Conservation (phyloP, 192 early-diverging fungal species). For the Hyaloraphidium curvatum region DNA sequence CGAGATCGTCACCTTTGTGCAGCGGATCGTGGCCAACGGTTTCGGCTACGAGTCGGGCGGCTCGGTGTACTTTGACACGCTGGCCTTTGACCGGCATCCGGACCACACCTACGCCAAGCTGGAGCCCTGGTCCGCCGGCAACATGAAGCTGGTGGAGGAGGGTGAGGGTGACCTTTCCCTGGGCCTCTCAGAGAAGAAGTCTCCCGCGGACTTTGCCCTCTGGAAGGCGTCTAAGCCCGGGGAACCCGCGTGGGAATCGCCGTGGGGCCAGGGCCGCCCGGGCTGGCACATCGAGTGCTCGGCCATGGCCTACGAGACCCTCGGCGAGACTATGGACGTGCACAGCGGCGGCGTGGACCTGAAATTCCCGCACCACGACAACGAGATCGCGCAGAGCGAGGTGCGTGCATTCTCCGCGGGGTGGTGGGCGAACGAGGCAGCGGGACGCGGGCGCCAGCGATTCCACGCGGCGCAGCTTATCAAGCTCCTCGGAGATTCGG, state of each 20-base stretch:
- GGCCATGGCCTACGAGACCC: conserved; percentile 84
- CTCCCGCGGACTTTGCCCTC: conserved; percentile 73
- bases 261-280: conserved; percentile 83
- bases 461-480: no score
- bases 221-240: conserved; percentile 90
- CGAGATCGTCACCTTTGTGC: conserved; percentile 75
- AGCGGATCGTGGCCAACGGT: conserved; percentile 85
- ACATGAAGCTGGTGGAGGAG: conserved; percentile 53
- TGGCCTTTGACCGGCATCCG: conserved; percentile 52
- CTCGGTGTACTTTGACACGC: conserved; percentile 91
- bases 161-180: conserved; percentile 74
- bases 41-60: conserved; percentile 57
- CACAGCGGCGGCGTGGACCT: conserved; percentile 92
- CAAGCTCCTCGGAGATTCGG: no score
- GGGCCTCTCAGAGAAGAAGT: conserved; percentile 44
- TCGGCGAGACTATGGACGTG: conserved; percentile 77
- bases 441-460: no score
- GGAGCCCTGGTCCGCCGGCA: conserved; percentile 70
- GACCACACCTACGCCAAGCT: conserved; percentile 89
- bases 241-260: conserved; percentile 82
- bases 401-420: conserved; percentile 13
- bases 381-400: conserved; percentile 91
- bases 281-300: conserved; percentile 99
- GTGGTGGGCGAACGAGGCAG: no score
- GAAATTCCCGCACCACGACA: conserved; percentile 96